These are phyloP conservation scores for Pleomassaria siparia DNA, from an alignment of 2,329 filamentous ascomycete species.

Conservation along the genomic window DNA sequence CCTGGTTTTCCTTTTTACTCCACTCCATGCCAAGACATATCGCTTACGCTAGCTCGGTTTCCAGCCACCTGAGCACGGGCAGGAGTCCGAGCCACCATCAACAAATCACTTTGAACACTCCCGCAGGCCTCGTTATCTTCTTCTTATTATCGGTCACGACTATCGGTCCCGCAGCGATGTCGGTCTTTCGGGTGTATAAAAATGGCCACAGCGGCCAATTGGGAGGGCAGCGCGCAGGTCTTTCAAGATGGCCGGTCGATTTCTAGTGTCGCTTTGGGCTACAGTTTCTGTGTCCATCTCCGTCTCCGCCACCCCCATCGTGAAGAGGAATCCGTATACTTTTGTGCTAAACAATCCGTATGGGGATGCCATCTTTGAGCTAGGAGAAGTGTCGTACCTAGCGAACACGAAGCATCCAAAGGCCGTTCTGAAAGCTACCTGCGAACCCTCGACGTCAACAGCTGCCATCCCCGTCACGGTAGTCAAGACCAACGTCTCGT, in stretches of 20 bases:
- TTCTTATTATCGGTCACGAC: neutral
- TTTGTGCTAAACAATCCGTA: conserved; percentile 21
- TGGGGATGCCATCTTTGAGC: conserved; percentile 38
- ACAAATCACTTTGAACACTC: conserved; percentile 3
- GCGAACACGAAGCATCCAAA: conserved; percentile 39
- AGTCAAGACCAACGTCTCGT: conserved; percentile 30
- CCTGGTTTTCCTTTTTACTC: neutral
- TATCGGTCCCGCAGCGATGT: neutral
- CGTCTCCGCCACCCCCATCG: conserved; percentile 13
- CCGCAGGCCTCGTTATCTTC: conserved; percentile 8
- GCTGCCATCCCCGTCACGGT: conserved; percentile 28
- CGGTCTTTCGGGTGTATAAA: conserved; percentile 4
- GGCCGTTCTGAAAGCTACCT: conserved; percentile 11
- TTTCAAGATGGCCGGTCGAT: conserved; percentile 12
- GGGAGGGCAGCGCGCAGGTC: neutral
- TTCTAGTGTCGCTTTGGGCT: conserved; percentile 9
- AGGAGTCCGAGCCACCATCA: conserved; percentile 3
- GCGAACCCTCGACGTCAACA: neutral
- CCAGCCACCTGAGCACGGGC: too few relatives aligned
- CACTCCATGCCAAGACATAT: neutral
- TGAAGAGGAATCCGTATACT: conserved; percentile 22
- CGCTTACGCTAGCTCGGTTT: neutral
- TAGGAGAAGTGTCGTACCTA: conserved; percentile 42
- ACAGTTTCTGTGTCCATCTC: conserved; percentile 12
- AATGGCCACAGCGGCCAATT: neutral